phyloP scores from a whole-genome alignment of 768 basidiomycete species.

The Kwoniella sp. region DNA sequence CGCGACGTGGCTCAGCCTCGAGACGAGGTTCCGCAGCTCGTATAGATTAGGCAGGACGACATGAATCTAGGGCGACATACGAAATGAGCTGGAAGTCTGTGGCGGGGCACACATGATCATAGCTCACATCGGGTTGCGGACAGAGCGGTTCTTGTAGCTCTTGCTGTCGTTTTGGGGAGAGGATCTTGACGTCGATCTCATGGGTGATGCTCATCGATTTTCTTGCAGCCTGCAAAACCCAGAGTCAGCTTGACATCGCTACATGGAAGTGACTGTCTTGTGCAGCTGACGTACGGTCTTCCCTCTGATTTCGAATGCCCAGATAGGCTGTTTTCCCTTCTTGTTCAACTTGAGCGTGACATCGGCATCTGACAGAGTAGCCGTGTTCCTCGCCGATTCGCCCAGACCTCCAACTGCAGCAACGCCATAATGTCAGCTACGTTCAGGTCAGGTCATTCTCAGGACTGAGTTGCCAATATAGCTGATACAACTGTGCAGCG shows the following conservation, averaged over 20 bases:
- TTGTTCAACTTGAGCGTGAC: constrained; percentile 51
- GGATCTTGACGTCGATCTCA: constrained; percentile 49
- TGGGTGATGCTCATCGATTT: constrained; percentile 47
- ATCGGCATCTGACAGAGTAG: constrained; percentile 40
- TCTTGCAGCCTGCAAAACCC: constrained; percentile 2
- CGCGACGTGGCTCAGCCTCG: constrained; percentile 44
- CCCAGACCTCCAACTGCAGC: constrained; percentile 19
- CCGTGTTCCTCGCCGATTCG: constrained; percentile 5
- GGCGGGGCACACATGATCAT: not conserved
- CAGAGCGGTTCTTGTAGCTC: constrained; percentile 54
- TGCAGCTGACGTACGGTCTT: constrained; percentile 11
- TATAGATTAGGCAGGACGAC: constrained; percentile 47
- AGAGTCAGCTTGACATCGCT: not conserved
- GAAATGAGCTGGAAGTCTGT: not conserved
- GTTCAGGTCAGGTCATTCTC: too few relatives aligned
- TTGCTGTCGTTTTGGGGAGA: constrained; percentile 42
- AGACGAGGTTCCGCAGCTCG: constrained; percentile 49
- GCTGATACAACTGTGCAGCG: not conserved
- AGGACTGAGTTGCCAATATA: not conserved
- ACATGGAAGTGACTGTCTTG: not conserved
- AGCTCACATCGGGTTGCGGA: constrained; percentile 55
- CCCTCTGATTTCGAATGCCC: constrained; percentile 53
- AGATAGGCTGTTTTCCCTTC: constrained; percentile 45
- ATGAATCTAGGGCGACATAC: constrained; percentile 38
- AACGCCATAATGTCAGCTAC: constrained; percentile 1